These are phyloP conservation scores for Trypanosomatidae sp. DNA, from an alignment of 208 protist genomes.

Conservation along the genomic window DNA sequence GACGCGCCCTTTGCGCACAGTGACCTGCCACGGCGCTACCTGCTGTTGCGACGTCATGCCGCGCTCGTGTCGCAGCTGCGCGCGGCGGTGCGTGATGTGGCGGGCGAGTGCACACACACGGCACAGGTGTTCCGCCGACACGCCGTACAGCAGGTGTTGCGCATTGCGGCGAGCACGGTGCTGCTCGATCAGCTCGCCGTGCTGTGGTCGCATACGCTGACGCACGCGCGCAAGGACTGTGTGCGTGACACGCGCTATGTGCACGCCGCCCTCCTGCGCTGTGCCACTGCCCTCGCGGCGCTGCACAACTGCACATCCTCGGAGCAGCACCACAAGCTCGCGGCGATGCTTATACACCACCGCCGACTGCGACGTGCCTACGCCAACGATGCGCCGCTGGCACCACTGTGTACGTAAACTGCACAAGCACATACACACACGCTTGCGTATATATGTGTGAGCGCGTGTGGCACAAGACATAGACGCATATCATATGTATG, in stretches of 20 bases:
- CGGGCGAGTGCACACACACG: conserved; percentile 10
- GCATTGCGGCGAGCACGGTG: conserved; percentile 17
- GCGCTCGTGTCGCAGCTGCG: conserved; percentile 34
- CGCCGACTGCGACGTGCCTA: conserved; percentile 10
- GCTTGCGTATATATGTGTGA: too few relatives aligned
- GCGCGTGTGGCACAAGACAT: too few relatives aligned
- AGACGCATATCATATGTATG: too few relatives aligned
- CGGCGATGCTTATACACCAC: conserved; percentile 10
- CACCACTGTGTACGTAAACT: conserved; percentile 17
- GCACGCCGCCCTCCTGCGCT: conserved; percentile 14
- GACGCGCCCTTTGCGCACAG: not conserved
- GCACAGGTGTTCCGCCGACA: conserved; percentile 43
- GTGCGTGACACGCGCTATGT: conserved; percentile 10
- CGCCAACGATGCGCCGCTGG: conserved; percentile 13
- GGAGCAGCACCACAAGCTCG: conserved; percentile 16
- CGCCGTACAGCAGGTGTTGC: conserved; percentile 24
- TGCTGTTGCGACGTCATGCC: conserved; percentile 32
- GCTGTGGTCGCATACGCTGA: conserved; percentile 22
- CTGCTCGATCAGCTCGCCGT: conserved; percentile 45
- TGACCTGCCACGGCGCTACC: conserved; percentile 22
- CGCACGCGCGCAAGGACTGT: conserved; percentile 14
- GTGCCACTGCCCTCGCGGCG: conserved; percentile 26
- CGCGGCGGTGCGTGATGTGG: conserved; percentile 18
- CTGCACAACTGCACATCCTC: conserved; percentile 33
- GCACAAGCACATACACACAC: too few relatives aligned